Percentiles rank a stretch among this genome's conserved stretches.
phyloP scores from a whole-genome alignment of 257 asterid species.

The Solanum paucissectum region DNA sequence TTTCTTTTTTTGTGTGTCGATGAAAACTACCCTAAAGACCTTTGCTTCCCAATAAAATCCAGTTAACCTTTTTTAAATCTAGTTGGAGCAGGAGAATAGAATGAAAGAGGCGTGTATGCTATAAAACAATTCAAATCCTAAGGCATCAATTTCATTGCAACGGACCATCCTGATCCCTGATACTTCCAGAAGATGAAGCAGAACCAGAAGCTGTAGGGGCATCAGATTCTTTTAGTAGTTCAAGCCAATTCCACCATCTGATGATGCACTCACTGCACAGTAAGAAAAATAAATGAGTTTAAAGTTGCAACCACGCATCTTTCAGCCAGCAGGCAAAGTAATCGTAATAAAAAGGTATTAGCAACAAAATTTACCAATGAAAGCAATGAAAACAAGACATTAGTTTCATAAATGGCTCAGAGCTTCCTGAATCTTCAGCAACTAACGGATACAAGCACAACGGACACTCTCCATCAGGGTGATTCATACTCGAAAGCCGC shows the following conservation, averaged over 20 bases:
- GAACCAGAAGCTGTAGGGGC: slow-evolving; percentile 20
- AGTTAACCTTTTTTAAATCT: neutral
- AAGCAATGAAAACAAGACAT: slow-evolving; percentile 99
- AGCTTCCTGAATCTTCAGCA: slow-evolving; percentile 42
- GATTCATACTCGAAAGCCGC: slow-evolving; percentile 83
- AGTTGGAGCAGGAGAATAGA: neutral
- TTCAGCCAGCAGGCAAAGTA: neutral
- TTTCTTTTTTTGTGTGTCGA: neutral
- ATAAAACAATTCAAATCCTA: neutral
- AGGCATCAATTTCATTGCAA: neutral
- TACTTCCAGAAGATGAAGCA: slow-evolving; percentile 24
- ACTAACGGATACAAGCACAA: slow-evolving; percentile 73
- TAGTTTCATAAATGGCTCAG: slow-evolving; percentile 77
- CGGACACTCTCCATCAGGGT: slow-evolving; percentile 91
- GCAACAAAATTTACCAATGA: slow-evolving; percentile 52
- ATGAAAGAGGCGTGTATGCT: neutral
- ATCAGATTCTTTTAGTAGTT: slow-evolving; percentile 33
- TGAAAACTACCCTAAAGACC: neutral
- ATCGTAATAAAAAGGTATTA: neutral
- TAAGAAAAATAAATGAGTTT: slow-evolving; percentile 1
- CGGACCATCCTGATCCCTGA: slow-evolving; percentile 41
- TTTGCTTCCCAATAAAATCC: neutral
- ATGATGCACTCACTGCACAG: slow-evolving; percentile 67
- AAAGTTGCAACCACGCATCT: neutral
- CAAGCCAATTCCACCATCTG: slow-evolving; percentile 83